phyloP scores from a whole-genome alignment of 768 basidiomycete genomes.

The Tricholoma furcatifolium region DNA sequence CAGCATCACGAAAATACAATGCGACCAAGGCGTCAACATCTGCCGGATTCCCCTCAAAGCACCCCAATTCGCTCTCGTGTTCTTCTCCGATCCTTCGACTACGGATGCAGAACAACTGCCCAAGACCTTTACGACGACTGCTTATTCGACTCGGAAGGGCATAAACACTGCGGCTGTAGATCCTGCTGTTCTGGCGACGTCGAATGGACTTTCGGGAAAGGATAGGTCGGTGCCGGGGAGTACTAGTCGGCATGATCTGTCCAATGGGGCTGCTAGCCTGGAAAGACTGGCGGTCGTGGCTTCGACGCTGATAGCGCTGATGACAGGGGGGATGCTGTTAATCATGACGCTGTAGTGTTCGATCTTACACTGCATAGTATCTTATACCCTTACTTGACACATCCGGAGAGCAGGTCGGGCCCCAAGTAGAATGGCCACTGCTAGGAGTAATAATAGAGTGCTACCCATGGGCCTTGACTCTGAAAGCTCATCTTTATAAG shows the following conservation, averaged over 20 bases:
- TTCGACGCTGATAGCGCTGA: conserved; percentile 1
- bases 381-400: too few relatives aligned
- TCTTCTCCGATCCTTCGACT: conserved; percentile 47
- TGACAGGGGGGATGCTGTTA: neutral
- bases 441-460: too few relatives aligned
- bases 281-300: conserved; percentile 6
- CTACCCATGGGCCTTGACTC: too few relatives aligned
- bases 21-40: conserved; percentile 48
- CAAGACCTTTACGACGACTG: conserved; percentile 57
- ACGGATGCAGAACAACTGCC: conserved; percentile 25
- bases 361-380: too few relatives aligned
- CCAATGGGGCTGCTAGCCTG: conserved; percentile 13
- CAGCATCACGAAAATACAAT: conserved; percentile 56
- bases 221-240: conserved; percentile 23
- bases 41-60: conserved; percentile 66
- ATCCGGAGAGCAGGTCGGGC: too few relatives aligned
- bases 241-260: conserved; percentile 26
- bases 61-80: conserved; percentile 75
- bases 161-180: conserved; percentile 54
- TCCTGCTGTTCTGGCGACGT: conserved; percentile 51
- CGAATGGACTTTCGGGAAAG: conserved; percentile 38
- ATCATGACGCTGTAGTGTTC: too few relatives aligned
- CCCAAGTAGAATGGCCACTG: too few relatives aligned
- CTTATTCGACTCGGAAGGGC: conserved; percentile 40
- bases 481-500: too few relatives aligned